These are phyloP conservation scores for Echites panduratus DNA, from an alignment of 257 asterid genomes.

Conservation along the genomic window DNA sequence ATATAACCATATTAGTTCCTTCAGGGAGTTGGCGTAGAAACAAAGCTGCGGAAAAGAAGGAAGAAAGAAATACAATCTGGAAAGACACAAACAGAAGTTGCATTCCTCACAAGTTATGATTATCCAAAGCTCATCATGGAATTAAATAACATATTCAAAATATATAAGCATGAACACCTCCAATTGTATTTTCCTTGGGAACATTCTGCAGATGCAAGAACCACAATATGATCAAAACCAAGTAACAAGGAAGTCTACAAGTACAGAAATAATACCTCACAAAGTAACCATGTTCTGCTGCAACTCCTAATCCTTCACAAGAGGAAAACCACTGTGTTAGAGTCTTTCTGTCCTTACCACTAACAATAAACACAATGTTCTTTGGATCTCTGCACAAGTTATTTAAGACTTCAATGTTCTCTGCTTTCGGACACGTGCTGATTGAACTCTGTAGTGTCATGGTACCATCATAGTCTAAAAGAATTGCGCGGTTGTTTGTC, in stretches of 20 bases:
- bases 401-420: slow-evolving; percentile 53
- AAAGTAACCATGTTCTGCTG: slow-evolving; percentile 84
- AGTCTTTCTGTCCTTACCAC: slow-evolving; percentile 63
- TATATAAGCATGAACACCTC: not conserved
- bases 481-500: slow-evolving; percentile 67
- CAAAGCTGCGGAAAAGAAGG: not conserved
- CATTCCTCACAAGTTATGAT: not conserved
- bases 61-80: not conserved
- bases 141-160: not conserved
- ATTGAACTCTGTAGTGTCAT: slow-evolving; percentile 45
- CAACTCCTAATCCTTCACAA: slow-evolving; percentile 56
- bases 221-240: not conserved
- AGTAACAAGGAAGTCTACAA: not conserved
- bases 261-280: slow-evolving; percentile 36
- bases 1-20: not conserved
- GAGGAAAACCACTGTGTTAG: slow-evolving; percentile 61
- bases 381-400: slow-evolving; percentile 58
- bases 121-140: not conserved
- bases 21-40: not conserved
- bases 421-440: slow-evolving; percentile 45
- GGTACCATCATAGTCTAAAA: slow-evolving; percentile 78
- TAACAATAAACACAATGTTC: slow-evolving; percentile 62
- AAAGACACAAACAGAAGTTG: not conserved
- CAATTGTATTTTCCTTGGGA: not conserved
- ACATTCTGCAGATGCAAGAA: not conserved